Conservation (phyloP, 139 green algal species). For the Monoraphidium neglectum region DNA sequence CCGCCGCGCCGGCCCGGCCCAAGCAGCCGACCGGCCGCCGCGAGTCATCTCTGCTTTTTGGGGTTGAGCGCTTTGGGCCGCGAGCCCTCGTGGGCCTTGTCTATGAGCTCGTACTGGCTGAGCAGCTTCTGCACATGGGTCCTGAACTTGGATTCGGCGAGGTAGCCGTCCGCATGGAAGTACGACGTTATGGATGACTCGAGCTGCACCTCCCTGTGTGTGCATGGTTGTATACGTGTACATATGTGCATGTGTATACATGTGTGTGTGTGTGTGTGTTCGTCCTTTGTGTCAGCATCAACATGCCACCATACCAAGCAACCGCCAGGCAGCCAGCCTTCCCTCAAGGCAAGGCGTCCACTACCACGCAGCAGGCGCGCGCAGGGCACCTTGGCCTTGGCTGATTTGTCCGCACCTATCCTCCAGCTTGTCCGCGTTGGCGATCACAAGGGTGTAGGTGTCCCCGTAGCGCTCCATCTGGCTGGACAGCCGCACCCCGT, state of each 20-base stretch:
- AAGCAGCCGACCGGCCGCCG: not conserved
- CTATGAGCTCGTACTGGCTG: constrained; percentile 17
- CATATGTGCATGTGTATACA: no score
- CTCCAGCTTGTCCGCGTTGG: constrained; percentile 25
- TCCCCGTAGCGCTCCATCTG: constrained; percentile 40
- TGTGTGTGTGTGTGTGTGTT: no score
- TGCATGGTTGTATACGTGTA: no score
- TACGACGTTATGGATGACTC: constrained; percentile 38
- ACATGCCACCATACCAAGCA: no score
- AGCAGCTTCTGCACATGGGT: constrained; percentile 37
- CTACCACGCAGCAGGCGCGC: no score
- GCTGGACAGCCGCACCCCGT: constrained; percentile 38
- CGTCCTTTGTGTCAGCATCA: no score
- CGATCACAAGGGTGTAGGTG: constrained; percentile 46
- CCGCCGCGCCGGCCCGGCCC: no score
- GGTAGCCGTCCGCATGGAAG: constrained; percentile 55
- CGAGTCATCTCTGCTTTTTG: constrained; percentile 40
- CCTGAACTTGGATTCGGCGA: constrained; percentile 41
- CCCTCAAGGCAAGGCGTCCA: no score
- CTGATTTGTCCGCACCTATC: no score
- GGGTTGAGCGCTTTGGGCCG: constrained; percentile 29
- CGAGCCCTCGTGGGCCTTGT: not conserved
- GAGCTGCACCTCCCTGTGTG: constrained; percentile 31
- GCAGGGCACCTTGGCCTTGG: no score
- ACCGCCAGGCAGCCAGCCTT: no score